These are phyloP conservation scores for Oryza glaberrima DNA, from an alignment of 176 grass and related monocot species.

Conservation along the genomic window DNA sequence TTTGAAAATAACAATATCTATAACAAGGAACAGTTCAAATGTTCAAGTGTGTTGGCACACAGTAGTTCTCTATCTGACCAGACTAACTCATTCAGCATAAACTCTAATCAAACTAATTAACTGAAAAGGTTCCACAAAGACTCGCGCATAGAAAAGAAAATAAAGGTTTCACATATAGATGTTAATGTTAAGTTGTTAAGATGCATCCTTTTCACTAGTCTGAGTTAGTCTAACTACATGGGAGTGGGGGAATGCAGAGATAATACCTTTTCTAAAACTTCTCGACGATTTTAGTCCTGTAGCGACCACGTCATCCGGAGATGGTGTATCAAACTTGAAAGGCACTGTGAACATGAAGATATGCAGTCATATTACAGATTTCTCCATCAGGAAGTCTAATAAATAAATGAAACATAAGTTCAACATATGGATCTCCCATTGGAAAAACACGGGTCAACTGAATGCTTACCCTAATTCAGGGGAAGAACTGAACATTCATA, in stretches of 20 bases:
- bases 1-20: slow-evolving; percentile 1
- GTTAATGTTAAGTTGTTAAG: background rate
- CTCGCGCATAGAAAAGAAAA: background rate
- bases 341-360: slow-evolving; percentile 63
- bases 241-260: background rate
- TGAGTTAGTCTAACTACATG: background rate
- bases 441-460: background rate
- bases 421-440: background rate
- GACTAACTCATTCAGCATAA: background rate
- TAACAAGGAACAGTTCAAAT: background rate
- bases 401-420: slow-evolving; percentile 10
- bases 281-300: slow-evolving; percentile 62
- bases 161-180: background rate
- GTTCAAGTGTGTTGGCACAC: background rate
- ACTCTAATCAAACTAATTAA: background rate
- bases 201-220: slow-evolving; percentile 15
- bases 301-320: slow-evolving; percentile 83
- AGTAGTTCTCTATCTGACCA: background rate
- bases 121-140: background rate
- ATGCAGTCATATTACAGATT: slow-evolving; percentile 39
- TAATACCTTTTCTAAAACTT: slow-evolving; percentile 64
- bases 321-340: slow-evolving; percentile 92
- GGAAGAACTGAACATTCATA: background rate
- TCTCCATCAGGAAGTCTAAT: slow-evolving; percentile 23
- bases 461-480: slow-evolving; percentile 17